These are phyloP conservation scores for Linum lewisii DNA, from an alignment of 345 rosid species.

Conservation along the genomic window DNA sequence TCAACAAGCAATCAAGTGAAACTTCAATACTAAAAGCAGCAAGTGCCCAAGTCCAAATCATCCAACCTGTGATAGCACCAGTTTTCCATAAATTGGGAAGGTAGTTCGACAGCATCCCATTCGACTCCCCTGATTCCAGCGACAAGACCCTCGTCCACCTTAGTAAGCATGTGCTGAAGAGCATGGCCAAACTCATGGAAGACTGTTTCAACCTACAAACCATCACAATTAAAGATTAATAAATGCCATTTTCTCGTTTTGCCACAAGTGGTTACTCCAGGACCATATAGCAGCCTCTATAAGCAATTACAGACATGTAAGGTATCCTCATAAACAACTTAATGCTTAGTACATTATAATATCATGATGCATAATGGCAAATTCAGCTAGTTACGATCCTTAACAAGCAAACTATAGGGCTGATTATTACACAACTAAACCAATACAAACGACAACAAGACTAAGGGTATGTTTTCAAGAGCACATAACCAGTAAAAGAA, in stretches of 20 bases:
- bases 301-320: background rate
- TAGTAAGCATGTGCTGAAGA: slow-evolving; percentile 94
- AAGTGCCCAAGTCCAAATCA: background rate
- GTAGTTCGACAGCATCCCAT: slow-evolving; percentile 95
- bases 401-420: no score
- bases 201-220: slow-evolving; percentile 74
- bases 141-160: slow-evolving; percentile 79
- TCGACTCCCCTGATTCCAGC: slow-evolving; percentile 82
- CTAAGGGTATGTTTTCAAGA: no score
- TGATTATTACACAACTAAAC: no score
- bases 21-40: background rate
- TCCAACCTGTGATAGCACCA: slow-evolving; percentile 92
- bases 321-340: no score
- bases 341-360: no score
- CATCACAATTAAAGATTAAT: background rate
- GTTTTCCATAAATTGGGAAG: slow-evolving; percentile 95
- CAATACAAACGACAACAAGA: no score
- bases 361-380: no score
- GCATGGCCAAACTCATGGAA: slow-evolving; percentile 98
- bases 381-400: no score
- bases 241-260: no score
- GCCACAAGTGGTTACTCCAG: no score
- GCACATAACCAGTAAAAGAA: no score
- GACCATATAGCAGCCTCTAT: background rate
- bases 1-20: background rate